These are phyloP conservation scores for Globisporangium perplexum DNA, from an alignment of 352 stramenopile genomes.

Conservation along the genomic window DNA sequence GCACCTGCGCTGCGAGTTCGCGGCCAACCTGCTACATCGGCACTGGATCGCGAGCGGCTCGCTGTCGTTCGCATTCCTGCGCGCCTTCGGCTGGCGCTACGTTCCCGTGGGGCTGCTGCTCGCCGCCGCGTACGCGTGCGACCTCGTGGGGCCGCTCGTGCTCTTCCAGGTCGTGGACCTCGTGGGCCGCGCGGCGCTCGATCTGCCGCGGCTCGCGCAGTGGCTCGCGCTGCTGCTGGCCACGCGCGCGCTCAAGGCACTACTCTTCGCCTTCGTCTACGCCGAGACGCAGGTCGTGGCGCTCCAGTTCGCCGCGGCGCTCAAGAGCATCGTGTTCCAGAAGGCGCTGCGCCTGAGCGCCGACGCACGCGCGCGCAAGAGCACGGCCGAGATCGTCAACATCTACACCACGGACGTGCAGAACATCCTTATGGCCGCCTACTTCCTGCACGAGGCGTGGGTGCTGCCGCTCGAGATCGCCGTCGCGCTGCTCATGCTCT, in stretches of 20 bases:
- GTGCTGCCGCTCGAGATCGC: slow-evolving; percentile 43
- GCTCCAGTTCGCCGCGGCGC: slow-evolving; percentile 50
- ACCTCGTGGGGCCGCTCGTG: slow-evolving; percentile 55
- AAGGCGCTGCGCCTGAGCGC: slow-evolving; percentile 50
- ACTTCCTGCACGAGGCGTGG: slow-evolving; percentile 76
- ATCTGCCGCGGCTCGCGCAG: slow-evolving; percentile 29
- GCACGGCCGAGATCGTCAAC: slow-evolving; percentile 39
- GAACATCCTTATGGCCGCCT: slow-evolving; percentile 48
- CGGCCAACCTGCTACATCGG: slow-evolving; percentile 41
- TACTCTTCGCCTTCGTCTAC: slow-evolving; percentile 60
- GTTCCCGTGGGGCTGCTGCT: slow-evolving; percentile 36
- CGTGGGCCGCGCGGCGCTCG: slow-evolving; percentile 26
- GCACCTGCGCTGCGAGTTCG: slow-evolving; percentile 31
- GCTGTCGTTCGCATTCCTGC: slow-evolving; percentile 43
- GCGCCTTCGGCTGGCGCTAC: slow-evolving; percentile 43
- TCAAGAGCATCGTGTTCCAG: slow-evolving; percentile 75
- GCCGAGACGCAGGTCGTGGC: slow-evolving; percentile 56
- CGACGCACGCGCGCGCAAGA: slow-evolving; percentile 24
- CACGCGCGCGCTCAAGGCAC: slow-evolving; percentile 53
- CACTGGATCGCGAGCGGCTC: slow-evolving; percentile 57
- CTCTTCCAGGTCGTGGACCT: slow-evolving; percentile 54
- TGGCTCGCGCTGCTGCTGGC: slow-evolving; percentile 61
- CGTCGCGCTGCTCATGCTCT: slow-evolving; percentile 43
- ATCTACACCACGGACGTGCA: slow-evolving; percentile 60
- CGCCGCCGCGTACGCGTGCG: slow-evolving; percentile 34